These are phyloP conservation scores for Starmerella roubikii DNA, from an alignment of 805 yeast species.

Conservation along the genomic window DNA sequence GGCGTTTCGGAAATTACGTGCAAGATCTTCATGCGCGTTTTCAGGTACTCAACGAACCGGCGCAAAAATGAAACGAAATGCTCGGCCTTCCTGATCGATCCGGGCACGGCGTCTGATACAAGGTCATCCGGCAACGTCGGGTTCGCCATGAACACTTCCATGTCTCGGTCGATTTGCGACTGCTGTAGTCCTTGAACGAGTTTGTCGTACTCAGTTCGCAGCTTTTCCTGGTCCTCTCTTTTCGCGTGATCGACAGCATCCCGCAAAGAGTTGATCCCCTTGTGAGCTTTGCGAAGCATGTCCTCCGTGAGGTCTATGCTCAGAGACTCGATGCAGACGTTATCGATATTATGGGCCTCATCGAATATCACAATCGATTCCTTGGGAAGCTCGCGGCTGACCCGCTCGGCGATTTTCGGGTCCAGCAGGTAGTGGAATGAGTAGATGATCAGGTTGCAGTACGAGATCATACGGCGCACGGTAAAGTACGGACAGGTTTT, in stretches of 20 bases:
- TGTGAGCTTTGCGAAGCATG: constrained; percentile 67
- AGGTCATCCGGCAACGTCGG: constrained; percentile 81
- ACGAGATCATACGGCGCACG: constrained; percentile 91
- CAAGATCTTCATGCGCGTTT: constrained; percentile 92
- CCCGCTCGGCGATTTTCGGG: constrained; percentile 94
- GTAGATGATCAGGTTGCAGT: constrained; percentile 83
- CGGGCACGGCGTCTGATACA: constrained; percentile 87
- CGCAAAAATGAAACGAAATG: constrained; percentile 89
- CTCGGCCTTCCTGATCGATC: constrained; percentile 92
- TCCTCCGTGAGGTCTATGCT: constrained; percentile 89
- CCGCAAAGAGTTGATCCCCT: constrained; percentile 72
- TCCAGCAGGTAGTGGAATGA: constrained; percentile 93
- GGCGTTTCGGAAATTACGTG: constrained; percentile 99
- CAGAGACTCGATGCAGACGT: constrained; percentile 92
- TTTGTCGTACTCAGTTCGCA: constrained; percentile 83
- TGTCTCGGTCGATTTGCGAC: constrained; percentile 49
- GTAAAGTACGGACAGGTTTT: constrained; percentile 94
- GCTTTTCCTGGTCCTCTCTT: constrained; percentile 62
- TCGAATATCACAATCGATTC: constrained; percentile 92
- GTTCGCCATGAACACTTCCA: constrained; percentile 65
- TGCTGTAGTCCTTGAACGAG: constrained; percentile 72
- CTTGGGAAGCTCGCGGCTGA: constrained; percentile 77
- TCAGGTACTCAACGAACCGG: constrained; percentile 83
- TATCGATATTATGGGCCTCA: constrained; percentile 97
- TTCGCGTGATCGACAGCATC: constrained; percentile 76